Evolutionary conservation across 352 stramenopile species (phyloP).

Genomic region (Phytophthora sp.): DNA sequence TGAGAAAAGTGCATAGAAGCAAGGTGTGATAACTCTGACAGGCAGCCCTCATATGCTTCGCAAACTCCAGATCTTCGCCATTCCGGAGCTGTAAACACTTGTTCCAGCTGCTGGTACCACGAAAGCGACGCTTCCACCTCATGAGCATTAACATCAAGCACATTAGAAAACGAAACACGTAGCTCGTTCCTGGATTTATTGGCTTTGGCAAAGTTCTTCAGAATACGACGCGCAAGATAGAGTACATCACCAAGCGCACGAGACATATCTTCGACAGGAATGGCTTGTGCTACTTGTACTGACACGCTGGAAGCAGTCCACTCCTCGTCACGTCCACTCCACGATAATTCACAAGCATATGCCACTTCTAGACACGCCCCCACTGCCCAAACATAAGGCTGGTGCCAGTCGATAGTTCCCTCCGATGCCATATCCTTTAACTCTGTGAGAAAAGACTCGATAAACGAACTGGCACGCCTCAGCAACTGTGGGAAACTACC

Average conservation of each 20-base stretch:
- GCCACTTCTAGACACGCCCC: slow-evolving; percentile 79
- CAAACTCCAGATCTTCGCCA: slow-evolving; percentile 13
- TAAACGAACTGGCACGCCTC: slow-evolving; percentile 58
- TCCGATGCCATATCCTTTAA: slow-evolving; percentile 35
- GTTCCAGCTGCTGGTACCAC: slow-evolving; percentile 67
- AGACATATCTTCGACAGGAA: slow-evolving; percentile 67
- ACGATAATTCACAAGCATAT: slow-evolving; percentile 78
- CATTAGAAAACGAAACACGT: slow-evolving; percentile 9
- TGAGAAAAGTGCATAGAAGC: slow-evolving; percentile 80
- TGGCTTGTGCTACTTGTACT: slow-evolving; percentile 45
- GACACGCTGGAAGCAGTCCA: slow-evolving; percentile 55
- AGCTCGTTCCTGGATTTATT: slow-evolving; percentile 2
- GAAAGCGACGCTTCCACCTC: not conserved
- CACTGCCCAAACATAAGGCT: slow-evolving; percentile 72
- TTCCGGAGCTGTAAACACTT: slow-evolving; percentile 43
- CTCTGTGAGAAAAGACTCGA: slow-evolving; percentile 50
- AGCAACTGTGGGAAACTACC: slow-evolving; percentile 70
- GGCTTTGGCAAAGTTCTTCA: slow-evolving; percentile 49
- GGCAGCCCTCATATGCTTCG: slow-evolving; percentile 55
- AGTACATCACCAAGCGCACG: slow-evolving; percentile 68
- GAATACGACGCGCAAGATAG: slow-evolving; percentile 70
- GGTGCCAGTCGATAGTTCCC: slow-evolving; percentile 40
- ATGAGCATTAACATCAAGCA: not conserved
- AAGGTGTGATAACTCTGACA: slow-evolving; percentile 78
- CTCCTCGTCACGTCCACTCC: slow-evolving; percentile 71